These are phyloP conservation scores for Brassica rapa DNA, from an alignment of 345 rosid genomes.

Conservation along the genomic window DNA sequence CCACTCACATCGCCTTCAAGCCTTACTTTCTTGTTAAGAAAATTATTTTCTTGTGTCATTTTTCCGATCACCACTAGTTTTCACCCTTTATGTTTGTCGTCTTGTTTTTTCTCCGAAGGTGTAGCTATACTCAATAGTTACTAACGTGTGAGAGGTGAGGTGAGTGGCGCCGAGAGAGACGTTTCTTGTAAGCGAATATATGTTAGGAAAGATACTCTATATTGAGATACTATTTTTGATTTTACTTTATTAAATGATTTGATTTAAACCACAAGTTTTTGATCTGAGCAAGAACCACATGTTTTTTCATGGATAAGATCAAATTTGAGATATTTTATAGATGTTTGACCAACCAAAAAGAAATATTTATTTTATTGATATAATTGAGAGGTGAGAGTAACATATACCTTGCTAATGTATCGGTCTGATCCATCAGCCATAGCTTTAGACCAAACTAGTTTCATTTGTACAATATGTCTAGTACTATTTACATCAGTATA, in stretches of 20 bases:
- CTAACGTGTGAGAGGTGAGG: background rate
- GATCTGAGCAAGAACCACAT: too few relatives aligned
- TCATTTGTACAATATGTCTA: background rate
- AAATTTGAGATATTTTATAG: too few relatives aligned
- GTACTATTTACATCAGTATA: too few relatives aligned
- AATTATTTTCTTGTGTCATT: background rate
- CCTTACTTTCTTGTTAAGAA: constrained; percentile 5
- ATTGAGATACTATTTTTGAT: background rate
- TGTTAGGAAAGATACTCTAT: background rate
- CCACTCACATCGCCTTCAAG: background rate
- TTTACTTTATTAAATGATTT: too few relatives aligned
- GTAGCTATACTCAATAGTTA: background rate
- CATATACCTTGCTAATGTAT: background rate
- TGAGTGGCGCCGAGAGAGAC: background rate
- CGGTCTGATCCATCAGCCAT: background rate
- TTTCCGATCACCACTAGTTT: background rate
- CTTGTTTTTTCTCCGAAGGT: background rate
- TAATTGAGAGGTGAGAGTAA: background rate
- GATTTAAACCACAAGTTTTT: too few relatives aligned
- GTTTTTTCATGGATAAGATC: too few relatives aligned
- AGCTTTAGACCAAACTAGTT: background rate
- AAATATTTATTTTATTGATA: background rate
- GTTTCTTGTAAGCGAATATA: background rate
- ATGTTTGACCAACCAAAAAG: too few relatives aligned
- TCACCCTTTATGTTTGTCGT: background rate